Base-by-base conservation (phyloP, 768 basidiomycete species). In the Rhodotorula babjevae region DNA sequence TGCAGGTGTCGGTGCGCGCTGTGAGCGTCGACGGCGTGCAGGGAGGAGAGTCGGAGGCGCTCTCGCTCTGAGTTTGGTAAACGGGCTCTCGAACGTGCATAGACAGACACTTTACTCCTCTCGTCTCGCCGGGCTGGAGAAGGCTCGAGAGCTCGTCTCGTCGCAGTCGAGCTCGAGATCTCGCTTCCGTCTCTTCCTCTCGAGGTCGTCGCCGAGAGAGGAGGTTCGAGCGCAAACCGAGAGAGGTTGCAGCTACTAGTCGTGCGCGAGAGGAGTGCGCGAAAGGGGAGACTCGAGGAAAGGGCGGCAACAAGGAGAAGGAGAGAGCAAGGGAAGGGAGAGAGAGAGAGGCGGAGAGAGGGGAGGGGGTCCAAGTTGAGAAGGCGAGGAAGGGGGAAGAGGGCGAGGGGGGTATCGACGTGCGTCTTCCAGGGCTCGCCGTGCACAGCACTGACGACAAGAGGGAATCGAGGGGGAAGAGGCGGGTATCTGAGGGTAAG, bases 21-120 rank as follows among this genome's bases (percentile, higher is more conserved):
- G 12, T 74, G 9, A 59, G 69, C 11, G 66, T 68, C 1, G 69
- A 71, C 42, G 69, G 69, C 3, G 40, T 8, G 11, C 46, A 12
- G 2, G 49, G 70, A 2, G 55, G 3, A 9, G 65, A 66, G 53
- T 66, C 65, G 46, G 53, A 62, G 25, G 53, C 62, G 55, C 27
- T 71, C 2, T 0, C 15, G n/a, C 21, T 36, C 36, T 36, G 36
- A 36, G 36, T 36, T 36, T 68, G n/a, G 7, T 49, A 49, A 36
- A 50, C 21, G 27, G 10, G 6, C 18, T 11, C 21, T 18, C 53
- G 18, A 52, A 55, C 42, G 16, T 46, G 53, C 47, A 3, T 12
- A 9, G 50, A 67, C 49, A 60, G 65, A 61, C 66, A 67, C 59
- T 67, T 36, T 3, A 33, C 23, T 1, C 2, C 19, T 18, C 42